Conservation (phyloP, 1,284 basidiomycete genomes). For the Anthracocystis setariae region DNA sequence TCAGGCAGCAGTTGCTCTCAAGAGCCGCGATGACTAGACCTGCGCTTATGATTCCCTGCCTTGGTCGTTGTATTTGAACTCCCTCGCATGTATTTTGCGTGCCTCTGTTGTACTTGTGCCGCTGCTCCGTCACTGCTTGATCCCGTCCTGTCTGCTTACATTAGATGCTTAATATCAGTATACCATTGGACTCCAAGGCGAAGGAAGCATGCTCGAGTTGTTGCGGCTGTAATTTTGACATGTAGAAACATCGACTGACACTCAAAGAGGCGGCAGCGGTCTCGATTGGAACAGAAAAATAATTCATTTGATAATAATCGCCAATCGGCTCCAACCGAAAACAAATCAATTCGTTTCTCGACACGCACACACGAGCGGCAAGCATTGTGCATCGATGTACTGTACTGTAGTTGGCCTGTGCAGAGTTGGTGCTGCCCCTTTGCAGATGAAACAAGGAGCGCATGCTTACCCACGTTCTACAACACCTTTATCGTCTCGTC, state of each 20-base stretch:
- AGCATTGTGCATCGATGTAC: no score
- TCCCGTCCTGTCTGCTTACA: slow-evolving; percentile 3
- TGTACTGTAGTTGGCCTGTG: slow-evolving; percentile 23
- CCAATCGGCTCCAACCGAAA: neutral
- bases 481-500: slow-evolving; percentile 12
- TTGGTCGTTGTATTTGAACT: neutral
- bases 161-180: slow-evolving; percentile 16
- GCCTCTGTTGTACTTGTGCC: slow-evolving; percentile 21
- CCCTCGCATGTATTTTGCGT: neutral
- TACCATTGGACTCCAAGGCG: no score
- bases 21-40: slow-evolving; percentile 45
- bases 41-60: neutral
- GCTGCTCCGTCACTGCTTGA: slow-evolving; percentile 4
- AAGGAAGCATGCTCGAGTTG: no score
- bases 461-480: slow-evolving; percentile 1
- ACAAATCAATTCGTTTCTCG: no score
- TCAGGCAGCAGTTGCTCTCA: slow-evolving; percentile 48
- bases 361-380: neutral
- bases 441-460: neutral
- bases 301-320: neutral
- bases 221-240: no score
- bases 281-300: neutral
- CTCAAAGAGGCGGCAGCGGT: no score
- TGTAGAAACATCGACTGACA: no score
- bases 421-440: slow-evolving; percentile 8